Evolutionary conservation across 2,329 filamentous ascomycete species (phyloP).

Genomic region (Gnomoniopsis sp.): DNA sequence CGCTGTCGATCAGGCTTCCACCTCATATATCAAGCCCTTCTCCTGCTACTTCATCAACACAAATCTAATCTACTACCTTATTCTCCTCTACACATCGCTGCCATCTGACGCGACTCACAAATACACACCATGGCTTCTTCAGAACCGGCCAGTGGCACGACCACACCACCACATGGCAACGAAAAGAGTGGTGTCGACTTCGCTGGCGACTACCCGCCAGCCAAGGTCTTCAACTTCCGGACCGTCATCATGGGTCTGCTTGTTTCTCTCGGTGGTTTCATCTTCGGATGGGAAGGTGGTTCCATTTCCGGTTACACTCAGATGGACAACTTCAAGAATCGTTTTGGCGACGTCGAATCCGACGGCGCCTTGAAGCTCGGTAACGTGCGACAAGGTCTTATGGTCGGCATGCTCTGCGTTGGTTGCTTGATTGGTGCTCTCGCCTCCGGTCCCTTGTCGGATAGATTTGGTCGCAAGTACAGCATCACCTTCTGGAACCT

Average conservation of each 20-base stretch:
- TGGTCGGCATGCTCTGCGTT: constrained; percentile 18
- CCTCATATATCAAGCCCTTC: constrained; percentile 5
- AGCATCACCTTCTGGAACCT: constrained; percentile 50
- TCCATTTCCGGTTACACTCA: constrained; percentile 19
- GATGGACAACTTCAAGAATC: constrained; percentile 15
- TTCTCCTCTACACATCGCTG: not conserved
- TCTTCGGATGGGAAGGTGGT: constrained; percentile 20
- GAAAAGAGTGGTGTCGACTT: constrained; percentile 3
- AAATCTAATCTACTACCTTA: not conserved
- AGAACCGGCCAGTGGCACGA: constrained; percentile 14
- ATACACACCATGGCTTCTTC: constrained; percentile 10
- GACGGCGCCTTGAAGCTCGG: constrained; percentile 8
- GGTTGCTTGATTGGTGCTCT: constrained; percentile 43
- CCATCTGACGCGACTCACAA: constrained; percentile 4
- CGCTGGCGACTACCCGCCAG: constrained; percentile 14
- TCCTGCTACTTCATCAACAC: not conserved
- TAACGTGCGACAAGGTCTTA: constrained; percentile 16
- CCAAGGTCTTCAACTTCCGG: constrained; percentile 16
- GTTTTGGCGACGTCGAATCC: constrained; percentile 9
- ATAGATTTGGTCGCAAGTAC: constrained; percentile 55
- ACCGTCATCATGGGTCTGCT: constrained; percentile 17
- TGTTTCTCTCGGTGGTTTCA: constrained; percentile 18
- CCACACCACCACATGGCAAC: constrained; percentile 15
- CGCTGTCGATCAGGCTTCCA: constrained; percentile 11
- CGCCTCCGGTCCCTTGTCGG: constrained; percentile 50